phyloP scores from a whole-genome alignment of 768 basidiomycete genomes.

The Amanita subjunquillea region DNA sequence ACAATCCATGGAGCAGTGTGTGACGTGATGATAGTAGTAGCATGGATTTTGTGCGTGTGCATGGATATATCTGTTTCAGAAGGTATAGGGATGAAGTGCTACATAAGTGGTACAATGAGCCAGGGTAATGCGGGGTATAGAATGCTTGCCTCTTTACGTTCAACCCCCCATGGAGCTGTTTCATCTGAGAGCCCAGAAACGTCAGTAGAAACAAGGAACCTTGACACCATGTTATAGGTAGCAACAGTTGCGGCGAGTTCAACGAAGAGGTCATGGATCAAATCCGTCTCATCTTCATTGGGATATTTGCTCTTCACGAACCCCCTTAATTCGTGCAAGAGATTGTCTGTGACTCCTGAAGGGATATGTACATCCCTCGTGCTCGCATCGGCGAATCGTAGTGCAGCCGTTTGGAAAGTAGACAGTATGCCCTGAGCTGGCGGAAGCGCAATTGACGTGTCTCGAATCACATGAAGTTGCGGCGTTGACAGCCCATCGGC shows the following conservation, averaged over 20 bases:
- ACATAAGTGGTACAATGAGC: background rate
- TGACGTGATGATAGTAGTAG: conserved; percentile 27
- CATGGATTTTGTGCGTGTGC: conserved; percentile 26
- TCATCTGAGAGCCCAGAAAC: conserved; percentile 42
- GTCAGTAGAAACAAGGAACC: conserved; percentile 53
- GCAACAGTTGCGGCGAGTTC: conserved; percentile 45
- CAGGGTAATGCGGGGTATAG: background rate
- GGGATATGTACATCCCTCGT: conserved; percentile 39
- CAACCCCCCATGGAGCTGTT: conserved; percentile 38
- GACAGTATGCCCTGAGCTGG: conserved; percentile 30
- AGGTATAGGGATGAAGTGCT: conserved; percentile 31
- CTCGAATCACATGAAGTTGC: conserved; percentile 47
- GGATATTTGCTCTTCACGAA: conserved; percentile 7
- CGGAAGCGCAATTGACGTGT: conserved; percentile 30
- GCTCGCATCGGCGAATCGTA: conserved; percentile 50
- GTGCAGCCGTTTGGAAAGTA: conserved; percentile 38
- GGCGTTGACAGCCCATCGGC: conserved; percentile 38
- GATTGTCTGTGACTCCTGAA: conserved; percentile 24
- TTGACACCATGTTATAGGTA: conserved; percentile 60
- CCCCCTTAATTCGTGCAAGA: conserved; percentile 24
- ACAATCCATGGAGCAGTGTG: conserved; percentile 39
- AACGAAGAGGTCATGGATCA: conserved; percentile 35
- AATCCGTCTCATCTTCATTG: conserved; percentile 8
- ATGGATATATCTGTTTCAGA: conserved; percentile 15
- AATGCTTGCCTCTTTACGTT: conserved; percentile 29